phyloP scores from a whole-genome alignment of 2,329 filamentous ascomycete species.

The Xylariaceae sp. region DNA sequence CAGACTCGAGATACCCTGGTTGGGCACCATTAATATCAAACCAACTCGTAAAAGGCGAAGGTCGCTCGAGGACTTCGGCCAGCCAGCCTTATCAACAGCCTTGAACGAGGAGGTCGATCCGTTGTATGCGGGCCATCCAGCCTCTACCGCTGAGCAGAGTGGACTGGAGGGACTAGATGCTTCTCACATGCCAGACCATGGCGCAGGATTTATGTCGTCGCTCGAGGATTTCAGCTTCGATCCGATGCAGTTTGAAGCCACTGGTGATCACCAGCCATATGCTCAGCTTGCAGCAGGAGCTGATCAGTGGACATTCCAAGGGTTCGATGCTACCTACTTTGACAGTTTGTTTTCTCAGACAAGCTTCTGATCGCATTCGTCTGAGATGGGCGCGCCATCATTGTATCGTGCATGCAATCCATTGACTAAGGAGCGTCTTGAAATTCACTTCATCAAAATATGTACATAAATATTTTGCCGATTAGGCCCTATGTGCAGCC shows the following conservation, averaged over 20 bases:
- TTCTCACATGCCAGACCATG: not conserved
- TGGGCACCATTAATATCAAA: slow-evolving; percentile 43
- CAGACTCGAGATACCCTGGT: slow-evolving; percentile 40
- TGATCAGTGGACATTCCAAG: slow-evolving; percentile 36
- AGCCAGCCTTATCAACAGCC: not conserved
- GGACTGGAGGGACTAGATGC: not conserved
- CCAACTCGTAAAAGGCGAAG: not conserved
- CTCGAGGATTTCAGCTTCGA: not conserved
- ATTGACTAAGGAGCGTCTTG: slow-evolving; percentile 1
- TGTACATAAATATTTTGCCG: slow-evolving; percentile 13
- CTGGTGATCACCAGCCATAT: slow-evolving; percentile 1
- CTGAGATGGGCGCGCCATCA: no score
- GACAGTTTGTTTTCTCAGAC: slow-evolving; percentile 17
- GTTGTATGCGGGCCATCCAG: not conserved
- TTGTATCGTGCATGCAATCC: slow-evolving; percentile 5
- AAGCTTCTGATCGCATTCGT: not conserved
- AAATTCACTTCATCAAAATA: slow-evolving; percentile 1
- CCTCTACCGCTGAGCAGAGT: not conserved
- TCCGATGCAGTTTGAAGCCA: slow-evolving; percentile 17
- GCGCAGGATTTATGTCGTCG: not conserved
- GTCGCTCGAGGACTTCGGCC: not conserved
- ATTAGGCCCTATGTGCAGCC: not conserved
- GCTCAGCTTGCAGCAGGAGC: slow-evolving; percentile 28
- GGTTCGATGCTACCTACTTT: slow-evolving; percentile 28
- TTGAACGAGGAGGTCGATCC: not conserved